Evolutionary conservation across 2,329 filamentous ascomycete species (phyloP), one percentile per base, ranked within the genome.

Genomic region (Aspergillus quadrilineatus): DNA sequence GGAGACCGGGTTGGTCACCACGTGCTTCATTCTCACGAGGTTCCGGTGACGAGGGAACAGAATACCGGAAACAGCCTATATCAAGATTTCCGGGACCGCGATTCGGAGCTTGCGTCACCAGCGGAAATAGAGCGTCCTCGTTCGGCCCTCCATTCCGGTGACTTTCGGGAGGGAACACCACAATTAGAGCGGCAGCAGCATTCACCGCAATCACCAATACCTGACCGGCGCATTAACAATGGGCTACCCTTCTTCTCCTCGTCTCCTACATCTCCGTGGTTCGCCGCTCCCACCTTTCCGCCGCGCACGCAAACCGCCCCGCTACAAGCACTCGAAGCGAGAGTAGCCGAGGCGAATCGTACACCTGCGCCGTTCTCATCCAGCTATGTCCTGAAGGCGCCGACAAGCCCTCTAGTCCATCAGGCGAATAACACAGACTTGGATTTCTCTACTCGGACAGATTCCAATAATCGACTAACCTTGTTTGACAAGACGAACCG

Each of bases 341-440:
- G 32, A 10, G 44, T 50, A 28, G 22, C 58, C 12, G 51, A 60
- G 49, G 42, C 61, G 59, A 63, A 63, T 49, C 68, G 69, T 45
- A 79, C 80, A 0, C 74, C 79, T 22, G 77, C 81, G 15, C 91
- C 90, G 1, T 80, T 89, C 12, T 88, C 89, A 0, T 89, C 87
- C 1, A 92, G 85, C 65, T 97, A 96, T 71, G 82, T 89, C 32
- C 89, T 96, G 60, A 89, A 93, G 73, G 85, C 90, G 2, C 93
- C 94, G 0, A 97, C 94, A 2, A 97, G 92, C 66, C 94, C 94
- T 12, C 79, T 99, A 9, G 92, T 95, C 0, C 87, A 97, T 67
- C 91, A 92, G 42, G 86, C 91, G 67, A 95, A 88, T 74, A 94
- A 92, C 63, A 87, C 90, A 6, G 90, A 94, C 63, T 69, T 88